Conservation (phyloP, 306 rosid species). For the Prunus campanulata region DNA sequence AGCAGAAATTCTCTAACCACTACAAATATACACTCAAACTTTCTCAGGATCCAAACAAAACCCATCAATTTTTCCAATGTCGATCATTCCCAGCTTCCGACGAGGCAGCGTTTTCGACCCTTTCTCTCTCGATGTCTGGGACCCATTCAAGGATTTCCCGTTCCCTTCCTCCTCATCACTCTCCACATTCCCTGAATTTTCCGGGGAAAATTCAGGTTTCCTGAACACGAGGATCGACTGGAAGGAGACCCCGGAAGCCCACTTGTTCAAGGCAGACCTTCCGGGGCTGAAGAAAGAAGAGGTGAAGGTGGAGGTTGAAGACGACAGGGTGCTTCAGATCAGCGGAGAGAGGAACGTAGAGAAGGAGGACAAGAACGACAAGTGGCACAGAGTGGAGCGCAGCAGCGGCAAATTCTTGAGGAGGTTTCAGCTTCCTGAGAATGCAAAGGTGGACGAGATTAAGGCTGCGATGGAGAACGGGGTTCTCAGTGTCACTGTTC, state of each 20-base stretch:
- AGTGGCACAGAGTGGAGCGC: conserved; percentile 35
- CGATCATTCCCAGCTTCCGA: conserved; percentile 33
- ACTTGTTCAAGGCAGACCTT: conserved; percentile 29
- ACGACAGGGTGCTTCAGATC: conserved; percentile 31
- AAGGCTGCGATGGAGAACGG: conserved; percentile 41
- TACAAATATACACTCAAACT: background rate
- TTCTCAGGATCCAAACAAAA: background rate
- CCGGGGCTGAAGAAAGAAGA: conserved; percentile 32
- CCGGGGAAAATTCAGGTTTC: conserved; percentile 17
- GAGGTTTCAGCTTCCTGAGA: conserved; percentile 36
- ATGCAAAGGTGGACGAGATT: conserved; percentile 23
- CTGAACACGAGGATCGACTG: conserved; percentile 26
- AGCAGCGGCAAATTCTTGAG: conserved; percentile 33
- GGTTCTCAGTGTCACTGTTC: conserved; percentile 33
- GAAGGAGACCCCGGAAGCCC: conserved; percentile 41
- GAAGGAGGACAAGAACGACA: conserved; percentile 40
- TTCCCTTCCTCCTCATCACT: background rate
- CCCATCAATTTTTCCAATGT: background rate
- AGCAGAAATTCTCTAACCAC: background rate
- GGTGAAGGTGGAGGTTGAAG: conserved; percentile 34
- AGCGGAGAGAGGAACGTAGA: conserved; percentile 36
- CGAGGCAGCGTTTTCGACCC: conserved; percentile 18
- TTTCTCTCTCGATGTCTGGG: conserved; percentile 25
- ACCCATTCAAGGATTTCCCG: conserved; percentile 22
- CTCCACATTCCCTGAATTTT: background rate